A percentile compares a stretch with the other conserved stretches of the same genome.
Conservation (phyloP, 805 yeast species). For the Kuraishia cidri region DNA sequence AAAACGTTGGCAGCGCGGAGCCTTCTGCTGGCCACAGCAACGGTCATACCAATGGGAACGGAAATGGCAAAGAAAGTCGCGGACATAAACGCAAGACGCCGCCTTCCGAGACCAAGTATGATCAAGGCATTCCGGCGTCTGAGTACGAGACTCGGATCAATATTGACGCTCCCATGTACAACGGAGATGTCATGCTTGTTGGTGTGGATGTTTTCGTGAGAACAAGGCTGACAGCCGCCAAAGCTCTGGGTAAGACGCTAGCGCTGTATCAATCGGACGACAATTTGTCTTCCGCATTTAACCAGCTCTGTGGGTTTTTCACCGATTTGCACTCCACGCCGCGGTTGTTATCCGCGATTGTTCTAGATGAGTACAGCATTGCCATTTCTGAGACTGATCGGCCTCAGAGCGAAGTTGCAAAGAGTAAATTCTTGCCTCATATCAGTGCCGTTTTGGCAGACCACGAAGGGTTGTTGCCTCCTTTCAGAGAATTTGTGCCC, state of each 20-base stretch:
- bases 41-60: conserved; percentile 8
- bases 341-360: conserved; percentile 57
- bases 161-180: conserved; percentile 86
- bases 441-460: conserved; percentile 28
- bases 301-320: conserved; percentile 29
- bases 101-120: conserved; percentile 9
- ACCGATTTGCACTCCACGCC: conserved; percentile 73
- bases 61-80: conserved; percentile 16
- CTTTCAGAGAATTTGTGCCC: conserved; percentile 80
- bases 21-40: conserved; percentile 11
- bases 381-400: conserved; percentile 12
- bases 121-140: conserved; percentile 34
- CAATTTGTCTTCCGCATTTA: conserved; percentile 28
- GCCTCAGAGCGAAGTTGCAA: conserved; percentile 6
- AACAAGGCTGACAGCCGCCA: conserved; percentile 69
- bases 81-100: conserved; percentile 40
- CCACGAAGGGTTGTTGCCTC: conserved; percentile 31
- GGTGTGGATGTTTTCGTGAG: conserved; percentile 68
- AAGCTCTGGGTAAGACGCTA: conserved; percentile 62
- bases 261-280: conserved; percentile 34
- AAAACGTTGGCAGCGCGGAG: background rate
- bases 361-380: conserved; percentile 60
- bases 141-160: conserved; percentile 58
- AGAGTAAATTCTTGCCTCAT: conserved; percentile 6
- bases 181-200: conserved; percentile 84